Base-by-base conservation (phyloP, 164 flowering plant genomes). In the Umbilicus rupestris region DNA sequence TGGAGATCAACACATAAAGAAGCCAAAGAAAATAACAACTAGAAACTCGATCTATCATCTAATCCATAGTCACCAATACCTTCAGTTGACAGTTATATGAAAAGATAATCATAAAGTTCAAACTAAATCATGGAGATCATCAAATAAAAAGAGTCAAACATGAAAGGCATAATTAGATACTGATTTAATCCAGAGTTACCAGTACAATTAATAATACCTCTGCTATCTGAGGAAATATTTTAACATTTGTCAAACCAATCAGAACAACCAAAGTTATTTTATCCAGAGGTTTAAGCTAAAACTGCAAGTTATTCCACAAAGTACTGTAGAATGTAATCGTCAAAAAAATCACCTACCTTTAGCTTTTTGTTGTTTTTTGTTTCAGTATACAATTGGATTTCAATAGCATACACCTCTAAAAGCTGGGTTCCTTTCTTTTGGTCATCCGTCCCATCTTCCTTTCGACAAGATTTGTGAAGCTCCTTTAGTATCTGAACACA, bases 341-440 rank as follows among this genome's bases (percentile, higher is more conserved):
- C 42, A 47, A 44, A 50, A 14, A 3, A 67, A 70, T n/a, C 41
- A 31, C 31, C 64, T 65, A 95, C 99, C 93, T 95, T 95, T 64
- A 95, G 91, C 69, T 92, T 90, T 78, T 95, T 95, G 80, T 95
- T 95, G 72, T 95, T 90, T 77, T 90, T 95, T 12, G 98, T 95
- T 75, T 92, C 98, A 19, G 99, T 95, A 74, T 95, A 90, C 98
- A 95, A 90, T 78, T 95, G 99, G 74, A 95, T 95, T 79, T 95
- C 99, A 71, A 95, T 86, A 26, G 99, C 98, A 74, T 95, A 95
- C 9, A 95, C 99, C 76, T 95, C 99, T 88, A 95, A 71, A 66
- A 95, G 86, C 49, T 86, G 99, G 72, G 91, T 95, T 71, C 99
- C 99, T 84, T 95, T 95, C 91, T 95, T 95, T 67, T 95, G 99